Evolutionary conservation across 2,329 filamentous ascomycete species (phyloP).

Genomic region (Aureobasidium pullulans): DNA sequence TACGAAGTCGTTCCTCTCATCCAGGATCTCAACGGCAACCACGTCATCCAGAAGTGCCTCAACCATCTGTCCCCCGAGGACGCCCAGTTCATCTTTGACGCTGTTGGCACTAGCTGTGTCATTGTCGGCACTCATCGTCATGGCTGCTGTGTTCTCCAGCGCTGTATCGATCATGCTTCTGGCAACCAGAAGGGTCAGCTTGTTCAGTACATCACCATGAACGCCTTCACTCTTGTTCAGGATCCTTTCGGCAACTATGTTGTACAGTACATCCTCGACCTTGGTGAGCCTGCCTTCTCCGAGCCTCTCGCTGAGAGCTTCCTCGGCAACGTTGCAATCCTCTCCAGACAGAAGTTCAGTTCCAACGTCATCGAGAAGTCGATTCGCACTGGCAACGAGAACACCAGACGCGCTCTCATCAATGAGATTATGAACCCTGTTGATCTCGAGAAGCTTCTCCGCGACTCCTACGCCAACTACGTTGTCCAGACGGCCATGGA

Average conservation of each 20-base stretch:
- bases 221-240: conserved; percentile 84
- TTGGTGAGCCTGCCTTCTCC: conserved; percentile 81
- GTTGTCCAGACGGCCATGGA: conserved; percentile 95
- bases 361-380: conserved; percentile 97
- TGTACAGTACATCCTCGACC: conserved; percentile 93
- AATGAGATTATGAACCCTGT: conserved; percentile 67
- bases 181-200: conserved; percentile 82
- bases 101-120: conserved; percentile 79
- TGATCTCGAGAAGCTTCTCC: conserved; percentile 81
- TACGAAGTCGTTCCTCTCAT: conserved; percentile 87
- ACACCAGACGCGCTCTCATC: conserved; percentile 73
- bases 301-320: conserved; percentile 82
- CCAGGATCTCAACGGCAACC: conserved; percentile 95
- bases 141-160: conserved; percentile 94
- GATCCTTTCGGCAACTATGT: conserved; percentile 99
- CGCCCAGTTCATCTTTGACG: conserved; percentile 94
- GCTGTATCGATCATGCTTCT: conserved; percentile 94
- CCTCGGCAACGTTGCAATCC: conserved; percentile 59
- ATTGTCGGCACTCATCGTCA: conserved; percentile 94
- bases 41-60: conserved; percentile 97
- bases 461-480: conserved; percentile 94
- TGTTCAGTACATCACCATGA: conserved; percentile 76
- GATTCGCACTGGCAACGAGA: conserved; percentile 69
- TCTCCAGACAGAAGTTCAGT: conserved; percentile 96
- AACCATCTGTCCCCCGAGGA: conserved; percentile 82